Conservation (phyloP, 257 asterid species). For the Thymus quinquecostatus region DNA sequence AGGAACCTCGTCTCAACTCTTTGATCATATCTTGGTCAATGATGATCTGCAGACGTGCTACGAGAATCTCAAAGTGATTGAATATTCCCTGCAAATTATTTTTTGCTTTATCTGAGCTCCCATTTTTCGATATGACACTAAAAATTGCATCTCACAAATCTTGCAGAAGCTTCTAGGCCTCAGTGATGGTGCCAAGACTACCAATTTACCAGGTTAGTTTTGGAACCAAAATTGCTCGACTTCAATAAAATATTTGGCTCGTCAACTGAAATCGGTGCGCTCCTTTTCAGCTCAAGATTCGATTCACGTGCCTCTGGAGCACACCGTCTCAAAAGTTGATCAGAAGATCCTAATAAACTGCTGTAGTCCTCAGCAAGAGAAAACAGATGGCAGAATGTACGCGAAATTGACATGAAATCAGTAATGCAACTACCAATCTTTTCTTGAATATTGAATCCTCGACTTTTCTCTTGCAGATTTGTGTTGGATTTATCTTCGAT, state of each 20-base stretch:
- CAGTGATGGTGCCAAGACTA: slow-evolving; percentile 39
- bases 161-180: slow-evolving; percentile 71
- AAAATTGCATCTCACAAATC: slow-evolving; percentile 19
- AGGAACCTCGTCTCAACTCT: slow-evolving; percentile 70
- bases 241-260: neutral
- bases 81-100: neutral
- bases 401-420: slow-evolving; percentile 31
- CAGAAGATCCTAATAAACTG: slow-evolving; percentile 58
- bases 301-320: slow-evolving; percentile 54
- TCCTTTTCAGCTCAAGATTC: slow-evolving; percentile 40
- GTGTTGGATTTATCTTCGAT: slow-evolving; percentile 63
- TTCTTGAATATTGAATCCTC: slow-evolving; percentile 26
- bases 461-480: slow-evolving; percentile 46
- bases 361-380: slow-evolving; percentile 35
- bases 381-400: slow-evolving; percentile 47
- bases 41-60: slow-evolving; percentile 77
- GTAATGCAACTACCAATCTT: neutral
- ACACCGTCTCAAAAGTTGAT: slow-evolving; percentile 53
- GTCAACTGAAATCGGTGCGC: slow-evolving; percentile 20
- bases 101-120: neutral
- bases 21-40: slow-evolving; percentile 77
- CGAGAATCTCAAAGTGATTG: slow-evolving; percentile 69
- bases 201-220: slow-evolving; percentile 55
- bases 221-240: neutral
- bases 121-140: slow-evolving; percentile 15